phyloP scores from a whole-genome alignment of 768 basidiomycete species.

The Hemileccinum impolitum region DNA sequence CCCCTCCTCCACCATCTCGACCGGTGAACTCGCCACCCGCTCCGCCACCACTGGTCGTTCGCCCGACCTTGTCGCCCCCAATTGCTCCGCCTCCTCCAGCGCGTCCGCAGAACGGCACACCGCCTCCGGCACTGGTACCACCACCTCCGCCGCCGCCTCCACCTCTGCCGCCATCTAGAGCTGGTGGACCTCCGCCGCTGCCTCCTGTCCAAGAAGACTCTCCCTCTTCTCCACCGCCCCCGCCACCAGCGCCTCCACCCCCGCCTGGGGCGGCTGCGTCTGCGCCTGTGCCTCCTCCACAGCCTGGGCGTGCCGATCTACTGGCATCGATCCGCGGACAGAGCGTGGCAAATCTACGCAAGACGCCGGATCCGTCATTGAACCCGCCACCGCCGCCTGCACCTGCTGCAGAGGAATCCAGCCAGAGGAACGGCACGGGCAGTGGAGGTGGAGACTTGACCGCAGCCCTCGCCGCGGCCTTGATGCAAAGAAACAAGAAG shows the following conservation, averaged over 20 bases:
- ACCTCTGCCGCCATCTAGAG: slow-evolving; percentile 26
- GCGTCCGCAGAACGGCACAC: slow-evolving; percentile 15
- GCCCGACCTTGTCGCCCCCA: slow-evolving; percentile 31
- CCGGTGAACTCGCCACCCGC: slow-evolving; percentile 33
- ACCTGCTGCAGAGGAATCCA: slow-evolving; percentile 29
- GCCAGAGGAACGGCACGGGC: slow-evolving; percentile 31
- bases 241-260: slow-evolving; percentile 39
- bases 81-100: slow-evolving; percentile 27
- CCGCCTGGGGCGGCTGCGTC: slow-evolving; percentile 26
- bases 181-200: slow-evolving; percentile 31
- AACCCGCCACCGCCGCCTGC: slow-evolving; percentile 38
- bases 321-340: slow-evolving; percentile 82
- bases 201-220: slow-evolving; percentile 27
- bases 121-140: slow-evolving; percentile 39
- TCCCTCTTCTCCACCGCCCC: slow-evolving; percentile 31
- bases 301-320: slow-evolving; percentile 61
- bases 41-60: slow-evolving; percentile 19
- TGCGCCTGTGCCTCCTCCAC: slow-evolving; percentile 40
- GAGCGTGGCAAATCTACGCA: slow-evolving; percentile 67
- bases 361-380: slow-evolving; percentile 35
- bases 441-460: slow-evolving; percentile 72
- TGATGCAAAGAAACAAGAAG: slow-evolving; percentile 81
- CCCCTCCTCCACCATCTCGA: slow-evolving; percentile 36
- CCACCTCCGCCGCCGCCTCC: slow-evolving; percentile 41
- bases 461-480: slow-evolving; percentile 76